Evolutionary conservation across 2,329 filamentous ascomycete genomes (phyloP).

Genomic region (Stachybotrys echinatus): DNA sequence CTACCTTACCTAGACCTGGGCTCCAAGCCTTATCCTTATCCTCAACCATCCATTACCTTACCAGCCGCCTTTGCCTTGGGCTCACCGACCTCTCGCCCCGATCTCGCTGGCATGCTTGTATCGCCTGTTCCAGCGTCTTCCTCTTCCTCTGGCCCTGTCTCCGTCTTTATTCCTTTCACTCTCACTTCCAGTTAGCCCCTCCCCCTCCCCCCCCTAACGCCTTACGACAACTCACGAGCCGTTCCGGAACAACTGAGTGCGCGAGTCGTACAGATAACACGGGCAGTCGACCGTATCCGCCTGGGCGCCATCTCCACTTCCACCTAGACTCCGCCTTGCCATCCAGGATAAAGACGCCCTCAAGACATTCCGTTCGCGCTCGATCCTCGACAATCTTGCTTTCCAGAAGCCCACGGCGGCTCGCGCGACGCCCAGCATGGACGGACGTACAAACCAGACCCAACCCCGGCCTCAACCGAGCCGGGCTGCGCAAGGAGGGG

Average conservation of each 20-base stretch:
- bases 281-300: too few relatives aligned
- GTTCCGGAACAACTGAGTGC: neutral
- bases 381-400: neutral
- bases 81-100: slow-evolving; percentile 6
- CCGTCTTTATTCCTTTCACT: slow-evolving; percentile 3
- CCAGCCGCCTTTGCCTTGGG: neutral
- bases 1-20: neutral
- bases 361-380: neutral
- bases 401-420: neutral
- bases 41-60: neutral
- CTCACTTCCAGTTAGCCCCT: neutral
- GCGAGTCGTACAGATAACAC: neutral
- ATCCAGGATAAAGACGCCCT: neutral
- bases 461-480: slow-evolving; percentile 17
- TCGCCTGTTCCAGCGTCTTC: slow-evolving; percentile 7
- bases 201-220: neutral
- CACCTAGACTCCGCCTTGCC: neutral
- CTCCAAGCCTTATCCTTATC: neutral
- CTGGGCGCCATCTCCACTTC: neutral
- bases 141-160: slow-evolving; percentile 7
- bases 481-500: slow-evolving; percentile 13
- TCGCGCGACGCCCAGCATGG: slow-evolving; percentile 13
- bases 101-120: neutral
- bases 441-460: slow-evolving; percentile 12
- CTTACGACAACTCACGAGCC: neutral